Evolutionary conservation across 164 flowering plant genomes (phyloP).

Genomic region (Nelumbo lutea): DNA sequence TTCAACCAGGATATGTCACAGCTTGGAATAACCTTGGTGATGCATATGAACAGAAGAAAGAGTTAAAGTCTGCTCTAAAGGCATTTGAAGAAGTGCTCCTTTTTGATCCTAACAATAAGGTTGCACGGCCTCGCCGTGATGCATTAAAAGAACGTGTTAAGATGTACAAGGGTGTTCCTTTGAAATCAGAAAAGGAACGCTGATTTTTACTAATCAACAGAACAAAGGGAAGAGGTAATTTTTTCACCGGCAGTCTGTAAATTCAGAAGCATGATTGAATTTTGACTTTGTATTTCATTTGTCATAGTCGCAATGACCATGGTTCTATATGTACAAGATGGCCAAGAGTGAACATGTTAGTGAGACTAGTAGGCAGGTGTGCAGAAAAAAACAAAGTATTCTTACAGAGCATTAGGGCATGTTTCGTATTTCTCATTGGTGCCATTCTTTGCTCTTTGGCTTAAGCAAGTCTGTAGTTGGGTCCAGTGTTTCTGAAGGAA

Average conservation of each 20-base stretch:
- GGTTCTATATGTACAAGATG: too few relatives aligned
- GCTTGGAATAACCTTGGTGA: constrained; percentile 99
- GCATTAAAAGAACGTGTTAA: constrained; percentile 55
- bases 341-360: too few relatives aligned
- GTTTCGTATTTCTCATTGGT: too few relatives aligned
- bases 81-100: constrained; percentile 90
- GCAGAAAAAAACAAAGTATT: too few relatives aligned
- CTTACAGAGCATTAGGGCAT: too few relatives aligned
- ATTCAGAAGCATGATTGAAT: constrained; percentile 2
- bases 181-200: constrained; percentile 51
- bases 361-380: too few relatives aligned
- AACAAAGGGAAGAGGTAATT: too few relatives aligned
- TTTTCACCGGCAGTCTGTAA: neutral
- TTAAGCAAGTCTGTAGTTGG: too few relatives aligned
- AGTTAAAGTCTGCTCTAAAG: constrained; percentile 63
- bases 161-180: constrained; percentile 67
- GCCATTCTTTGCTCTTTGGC: too few relatives aligned
- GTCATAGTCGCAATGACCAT: neutral
- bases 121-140: constrained; percentile 84
- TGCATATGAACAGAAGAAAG: constrained; percentile 86
- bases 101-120: constrained; percentile 82
- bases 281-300: constrained; percentile 4
- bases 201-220: constrained; percentile 17
- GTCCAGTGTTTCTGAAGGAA: too few relatives aligned
- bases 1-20: constrained; percentile 93